Conservation (phyloP, 1,284 basidiomycete species). For the Thelephora terrestris region DNA sequence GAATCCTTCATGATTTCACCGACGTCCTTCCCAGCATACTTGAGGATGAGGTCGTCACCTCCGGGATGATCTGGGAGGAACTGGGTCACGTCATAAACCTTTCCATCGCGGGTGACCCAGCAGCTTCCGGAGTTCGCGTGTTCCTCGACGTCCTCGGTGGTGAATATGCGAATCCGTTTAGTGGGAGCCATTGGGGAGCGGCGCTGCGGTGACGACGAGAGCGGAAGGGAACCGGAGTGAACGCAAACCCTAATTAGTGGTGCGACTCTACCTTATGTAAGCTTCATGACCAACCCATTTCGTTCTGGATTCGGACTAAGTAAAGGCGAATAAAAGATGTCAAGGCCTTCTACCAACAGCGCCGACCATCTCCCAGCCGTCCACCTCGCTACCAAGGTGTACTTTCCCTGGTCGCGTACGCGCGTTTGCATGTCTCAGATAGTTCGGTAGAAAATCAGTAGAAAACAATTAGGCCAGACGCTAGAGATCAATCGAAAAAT, state of each 20-base stretch:
- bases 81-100: constrained; percentile 71
- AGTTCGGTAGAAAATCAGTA: neutral
- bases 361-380: too few species aligned
- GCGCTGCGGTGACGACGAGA: neutral
- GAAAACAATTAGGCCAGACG: neutral
- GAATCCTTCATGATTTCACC: constrained; percentile 75
- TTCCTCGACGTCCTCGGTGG: constrained; percentile 54
- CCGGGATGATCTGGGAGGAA: constrained; percentile 80
- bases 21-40: constrained; percentile 81
- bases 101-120: constrained; percentile 66
- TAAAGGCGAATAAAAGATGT: too few species aligned
- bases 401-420: too few species aligned
- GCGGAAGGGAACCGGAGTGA: too few species aligned
- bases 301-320: too few species aligned
- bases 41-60: constrained; percentile 75
- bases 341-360: too few species aligned
- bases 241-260: too few species aligned
- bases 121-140: constrained; percentile 53
- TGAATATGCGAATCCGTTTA: constrained; percentile 63
- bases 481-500: too few species aligned
- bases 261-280: too few species aligned
- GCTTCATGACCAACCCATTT: too few species aligned
- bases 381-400: too few species aligned
- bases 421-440: neutral
- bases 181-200: constrained; percentile 29